A percentile compares a stretch with the other conserved stretches of the same genome.
Conservation (phyloP, 495 filamentous ascomycete species). For the Rusavskia elegans region DNA sequence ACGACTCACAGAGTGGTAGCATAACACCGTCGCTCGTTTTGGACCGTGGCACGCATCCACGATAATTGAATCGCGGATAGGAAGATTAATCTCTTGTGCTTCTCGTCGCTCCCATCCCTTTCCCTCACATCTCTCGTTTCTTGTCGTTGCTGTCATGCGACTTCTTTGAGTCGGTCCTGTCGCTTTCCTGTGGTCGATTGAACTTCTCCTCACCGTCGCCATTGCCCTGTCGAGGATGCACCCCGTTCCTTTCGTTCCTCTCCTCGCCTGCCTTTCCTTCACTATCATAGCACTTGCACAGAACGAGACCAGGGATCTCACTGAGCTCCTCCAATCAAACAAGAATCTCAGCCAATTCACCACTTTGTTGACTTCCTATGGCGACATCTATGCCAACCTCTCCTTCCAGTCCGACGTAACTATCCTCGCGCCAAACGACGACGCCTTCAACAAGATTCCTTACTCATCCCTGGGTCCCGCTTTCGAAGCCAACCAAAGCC, state of each 20-base stretch:
- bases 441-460: slow-evolving; percentile 10
- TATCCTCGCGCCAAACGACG: slow-evolving; percentile 9
- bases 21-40: too few species aligned
- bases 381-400: slow-evolving; percentile 6
- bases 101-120: neutral
- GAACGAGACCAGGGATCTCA: slow-evolving; percentile 1
- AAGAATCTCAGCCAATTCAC: slow-evolving; percentile 4
- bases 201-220: neutral
- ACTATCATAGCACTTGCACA: neutral
- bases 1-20: too few species aligned
- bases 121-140: neutral
- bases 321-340: slow-evolving; percentile 1
- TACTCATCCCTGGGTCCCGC: slow-evolving; percentile 4
- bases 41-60: too few species aligned
- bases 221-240: neutral
- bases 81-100: too few species aligned
- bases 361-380: slow-evolving; percentile 1
- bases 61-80: neutral
- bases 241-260: neutral
- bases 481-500: slow-evolving; percentile 5
- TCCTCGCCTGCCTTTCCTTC: neutral
- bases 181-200: neutral
- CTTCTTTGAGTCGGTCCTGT: neutral
- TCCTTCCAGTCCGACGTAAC: slow-evolving; percentile 6
- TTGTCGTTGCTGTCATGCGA: neutral